Evolutionary conservation across 192 early-diverging fungal species (phyloP), one percentile per base, ranked within the genome.

Genomic region (Dissophora globulifera): DNA sequence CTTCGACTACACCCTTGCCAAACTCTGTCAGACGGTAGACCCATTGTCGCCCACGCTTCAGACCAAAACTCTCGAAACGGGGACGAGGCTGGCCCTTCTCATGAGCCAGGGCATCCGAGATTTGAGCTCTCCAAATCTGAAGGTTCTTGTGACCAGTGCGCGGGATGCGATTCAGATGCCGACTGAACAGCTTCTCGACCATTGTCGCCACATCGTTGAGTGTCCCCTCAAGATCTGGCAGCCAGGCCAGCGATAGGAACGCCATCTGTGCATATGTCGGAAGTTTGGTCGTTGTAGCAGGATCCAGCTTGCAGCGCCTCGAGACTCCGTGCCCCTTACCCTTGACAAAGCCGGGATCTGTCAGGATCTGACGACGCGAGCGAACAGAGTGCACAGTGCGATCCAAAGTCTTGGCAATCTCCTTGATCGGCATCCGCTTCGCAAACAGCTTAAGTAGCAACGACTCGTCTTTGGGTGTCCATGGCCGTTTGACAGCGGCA

Each of bases 201-300:
- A 76, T 76, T 1, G 58, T 49, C 17, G 72, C 72, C 12, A 76
- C 72, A 53, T 76, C 72, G 31, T 62, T 76, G 31, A 76, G 15
- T 0, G 72, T 67, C 2, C 72, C 72, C 38, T 76, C 54, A 19
- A 67, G 41, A 17, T 67, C 72, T 0, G 72, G 72, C 26, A 76
- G 26, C 63, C 72, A 63, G 5, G 72, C 72, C 45, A 76, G 19
- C 15, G 72, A 76, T n/a, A 76, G 17, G 52, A 76, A 76, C 13
- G 63, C 72, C 72, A 76, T 76, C 25, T 76, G 72, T 17, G 72
- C 62, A 66, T 76, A 76, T 15, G 72, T 76, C 4, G 72, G 72
- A 0, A 76, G 40, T 46, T 76, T 76, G 25, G 62, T 64, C 3
- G 57, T 54, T 1, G 63, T 58, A 3, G 64, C 57, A 0, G 72